Evolutionary conservation across 176 grass and related monocot genomes (phyloP).

Genomic region (Rhynchospora breviuscula): DNA sequence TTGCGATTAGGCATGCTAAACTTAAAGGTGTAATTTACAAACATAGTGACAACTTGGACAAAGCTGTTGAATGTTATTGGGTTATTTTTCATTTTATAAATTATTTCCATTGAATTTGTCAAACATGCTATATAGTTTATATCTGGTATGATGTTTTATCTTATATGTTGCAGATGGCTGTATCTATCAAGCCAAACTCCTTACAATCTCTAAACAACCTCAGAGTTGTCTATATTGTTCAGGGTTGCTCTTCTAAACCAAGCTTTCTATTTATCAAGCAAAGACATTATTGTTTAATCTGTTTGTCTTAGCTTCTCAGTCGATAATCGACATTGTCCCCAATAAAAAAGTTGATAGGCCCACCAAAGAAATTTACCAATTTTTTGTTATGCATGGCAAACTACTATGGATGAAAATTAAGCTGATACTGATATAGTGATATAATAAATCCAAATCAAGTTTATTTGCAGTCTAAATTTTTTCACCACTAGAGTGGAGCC

Average conservation of each 20-base stretch:
- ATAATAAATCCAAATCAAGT: too few species aligned
- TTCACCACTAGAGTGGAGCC: too few species aligned
- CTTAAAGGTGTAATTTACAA: slow-evolving; percentile 96
- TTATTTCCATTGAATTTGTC: slow-evolving; percentile 11
- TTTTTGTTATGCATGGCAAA: too few species aligned
- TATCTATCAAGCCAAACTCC: slow-evolving; percentile 84
- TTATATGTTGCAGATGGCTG: slow-evolving; percentile 67
- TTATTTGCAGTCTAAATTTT: too few species aligned
- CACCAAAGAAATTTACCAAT: too few species aligned
- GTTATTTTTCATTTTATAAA: slow-evolving; percentile 30
- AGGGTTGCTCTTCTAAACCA: slow-evolving; percentile 35
- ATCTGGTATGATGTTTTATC: neutral
- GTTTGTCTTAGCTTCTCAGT: too few species aligned
- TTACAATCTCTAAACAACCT: slow-evolving; percentile 96
- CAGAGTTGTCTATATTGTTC: slow-evolving; percentile 89
- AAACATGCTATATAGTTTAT: slow-evolving; percentile 11
- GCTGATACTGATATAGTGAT: too few species aligned
- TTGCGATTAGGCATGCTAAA: slow-evolving; percentile 95
- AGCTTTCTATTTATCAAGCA: too few species aligned
- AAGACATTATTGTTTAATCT: too few species aligned
- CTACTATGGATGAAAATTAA: too few species aligned
- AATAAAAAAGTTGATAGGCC: too few species aligned
- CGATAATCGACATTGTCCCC: too few species aligned
- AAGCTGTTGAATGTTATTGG: slow-evolving; percentile 98
- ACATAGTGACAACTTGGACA: slow-evolving; percentile 97